Evolutionary conservation across 768 basidiomycete species (phyloP), one percentile per base, ranked within the genome.

Genomic region (Hericium coralloides): DNA sequence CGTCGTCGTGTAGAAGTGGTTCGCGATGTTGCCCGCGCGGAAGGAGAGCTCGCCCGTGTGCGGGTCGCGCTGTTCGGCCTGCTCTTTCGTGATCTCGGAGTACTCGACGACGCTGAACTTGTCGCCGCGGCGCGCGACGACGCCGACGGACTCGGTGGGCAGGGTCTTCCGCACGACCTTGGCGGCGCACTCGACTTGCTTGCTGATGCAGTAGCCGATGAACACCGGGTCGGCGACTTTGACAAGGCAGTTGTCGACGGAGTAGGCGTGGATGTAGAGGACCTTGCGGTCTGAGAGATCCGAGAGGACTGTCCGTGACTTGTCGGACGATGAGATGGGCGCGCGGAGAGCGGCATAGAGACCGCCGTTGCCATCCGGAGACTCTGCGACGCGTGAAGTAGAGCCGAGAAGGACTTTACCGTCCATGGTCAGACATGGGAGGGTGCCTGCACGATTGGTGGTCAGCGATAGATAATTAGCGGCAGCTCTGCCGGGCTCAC

Each of bases 241-340:
- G 60, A 98, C 97, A 58, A 99, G 88, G 72, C 97, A 98, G 76
- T 99, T 99, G 77, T 99, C 97, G 65, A 99, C 97, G 66, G 95
- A 86, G 75, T 97, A 98, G 2, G 85, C 89, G 72, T 99, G 95
- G 51, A 99, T 79, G 72, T 95, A 97, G 57, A 84, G 79, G 60
- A 98, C 74, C 43, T 83, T 81, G 62, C 92, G 91, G 43, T 74
- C 68, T 23, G 76, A 73, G 60, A 98, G 80, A 69, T 98, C 93
- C 41, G 87, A 78, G 43, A 99, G 84, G 50, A 98, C 93, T 20
- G 88, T 88, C 55, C 72, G 78, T 18, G 80, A 75, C 61, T 79
- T 78, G 68, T 82, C 71, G 37, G 79, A 67, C 25, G 81, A 66
- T 17, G 82, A 81, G 20, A 95, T 68, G 2, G 92, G 89, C 23